Evolutionary conservation across 2,329 filamentous ascomycete species (phyloP).

Genomic region (Sarocladium oryzae): DNA sequence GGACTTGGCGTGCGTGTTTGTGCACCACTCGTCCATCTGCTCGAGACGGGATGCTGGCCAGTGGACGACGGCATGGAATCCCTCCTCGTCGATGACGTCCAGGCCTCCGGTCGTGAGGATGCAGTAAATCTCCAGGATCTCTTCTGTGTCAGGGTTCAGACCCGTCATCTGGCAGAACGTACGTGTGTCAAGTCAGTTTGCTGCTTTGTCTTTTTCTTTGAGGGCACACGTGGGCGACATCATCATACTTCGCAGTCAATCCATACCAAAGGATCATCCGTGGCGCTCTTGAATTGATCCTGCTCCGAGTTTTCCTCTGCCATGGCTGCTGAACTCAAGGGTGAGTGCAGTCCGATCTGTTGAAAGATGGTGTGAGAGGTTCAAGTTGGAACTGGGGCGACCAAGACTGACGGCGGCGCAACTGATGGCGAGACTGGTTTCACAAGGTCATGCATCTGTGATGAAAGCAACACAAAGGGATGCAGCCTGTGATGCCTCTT

Average conservation of each 20-base stretch:
- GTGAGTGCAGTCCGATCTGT: too few species aligned
- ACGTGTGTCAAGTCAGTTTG: neutral
- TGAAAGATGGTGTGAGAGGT: neutral
- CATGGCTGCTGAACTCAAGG: neutral
- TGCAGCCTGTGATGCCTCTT: too few species aligned
- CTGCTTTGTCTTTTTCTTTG: too few species aligned
- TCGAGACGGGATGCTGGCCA: slow-evolving; percentile 64
- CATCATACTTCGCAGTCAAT: slow-evolving; percentile 60
- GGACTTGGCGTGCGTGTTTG: slow-evolving; percentile 67
- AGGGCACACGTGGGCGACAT: neutral
- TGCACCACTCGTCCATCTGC: slow-evolving; percentile 87
- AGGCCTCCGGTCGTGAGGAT: slow-evolving; percentile 81
- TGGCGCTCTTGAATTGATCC: slow-evolving; percentile 13
- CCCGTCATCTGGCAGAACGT: slow-evolving; percentile 64
- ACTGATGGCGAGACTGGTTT: neutral
- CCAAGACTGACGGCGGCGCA: neutral
- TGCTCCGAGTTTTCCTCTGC: neutral
- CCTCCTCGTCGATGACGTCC: slow-evolving; percentile 64
- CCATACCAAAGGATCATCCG: slow-evolving; percentile 67
- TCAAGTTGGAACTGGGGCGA: neutral
- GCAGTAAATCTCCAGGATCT: slow-evolving; percentile 87
- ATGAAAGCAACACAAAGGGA: too few species aligned
- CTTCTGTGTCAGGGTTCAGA: slow-evolving; percentile 65
- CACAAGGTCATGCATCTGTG: neutral
- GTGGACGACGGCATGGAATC: slow-evolving; percentile 76